Base-by-base conservation (phyloP, 2,329 filamentous ascomycete species). In the Diplodia scrobiculata region DNA sequence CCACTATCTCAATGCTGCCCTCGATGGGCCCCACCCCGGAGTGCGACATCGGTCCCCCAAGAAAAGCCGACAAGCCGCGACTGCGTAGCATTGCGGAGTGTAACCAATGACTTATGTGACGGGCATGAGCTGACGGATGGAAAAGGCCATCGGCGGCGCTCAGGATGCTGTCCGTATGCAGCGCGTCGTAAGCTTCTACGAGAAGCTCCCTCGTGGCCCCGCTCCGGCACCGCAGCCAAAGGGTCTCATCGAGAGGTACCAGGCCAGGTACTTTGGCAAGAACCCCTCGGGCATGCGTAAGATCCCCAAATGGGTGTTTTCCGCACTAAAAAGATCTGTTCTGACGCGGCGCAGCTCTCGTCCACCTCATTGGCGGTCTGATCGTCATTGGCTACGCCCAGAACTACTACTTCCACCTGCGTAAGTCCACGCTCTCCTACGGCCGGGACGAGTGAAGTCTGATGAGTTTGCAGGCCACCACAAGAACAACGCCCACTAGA, bases 381-480 rank as follows among this genome's bases (percentile, higher is more conserved):
- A 82, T 97, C 71, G 81, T 87, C 71, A 78, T 98, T 73, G 94
- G 95, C 76, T 99, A 99, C 82, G 91, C 90, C 74, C 92, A 98
- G 84, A 93, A 97, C 84, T 99, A 99, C 89, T 98, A 99, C 87
- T 98, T 96, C 91, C 96, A 99, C 84, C 87, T 99, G 77, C 92
- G 95, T 99, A 89, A 82, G 91, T 88, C 32, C 32, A 51, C n/a
- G 53, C 65, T 62, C 71, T 67, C 68, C 45, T 9, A 48, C 47
- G 21, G 48, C 50, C 54, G 67, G 48, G 29, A 21, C 36, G 52
- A 45, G 68, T 36, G 72, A 68, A 53, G 3, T 25, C 64, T 66
- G 47, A 66, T 47, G 41, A 9, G 13, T 41, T 13, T 63, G 65
- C 73, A 99, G 95, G 95, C 76, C 94, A 99, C 88, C 94, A 98